Conservation (phyloP, 495 filamentous ascomycete species). For the Echria macrotheca region DNA sequence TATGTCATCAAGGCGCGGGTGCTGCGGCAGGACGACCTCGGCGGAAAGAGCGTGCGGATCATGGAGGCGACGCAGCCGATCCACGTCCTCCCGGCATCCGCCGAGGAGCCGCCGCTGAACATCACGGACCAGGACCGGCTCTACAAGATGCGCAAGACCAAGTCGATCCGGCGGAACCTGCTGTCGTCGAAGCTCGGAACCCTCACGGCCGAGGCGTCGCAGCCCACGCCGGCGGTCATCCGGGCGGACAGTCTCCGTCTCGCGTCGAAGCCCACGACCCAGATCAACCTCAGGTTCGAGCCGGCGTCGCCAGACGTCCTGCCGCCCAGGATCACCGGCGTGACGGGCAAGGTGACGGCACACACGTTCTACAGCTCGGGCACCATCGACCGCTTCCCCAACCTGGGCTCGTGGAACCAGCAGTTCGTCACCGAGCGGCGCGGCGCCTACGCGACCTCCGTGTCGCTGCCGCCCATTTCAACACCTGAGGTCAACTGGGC, state of each 20-base stretch:
- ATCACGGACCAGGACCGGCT: slow-evolving; percentile 52
- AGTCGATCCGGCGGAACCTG: slow-evolving; percentile 70
- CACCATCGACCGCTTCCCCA: slow-evolving; percentile 47
- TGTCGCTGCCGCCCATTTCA: slow-evolving; percentile 59
- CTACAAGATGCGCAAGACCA: slow-evolving; percentile 68
- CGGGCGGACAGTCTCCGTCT: slow-evolving; percentile 36
- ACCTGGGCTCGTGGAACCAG: slow-evolving; percentile 45
- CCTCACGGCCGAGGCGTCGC: slow-evolving; percentile 63
- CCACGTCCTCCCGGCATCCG: slow-evolving; percentile 66
- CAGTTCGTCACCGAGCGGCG: slow-evolving; percentile 46
- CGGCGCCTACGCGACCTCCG: slow-evolving; percentile 59
- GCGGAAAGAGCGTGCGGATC: slow-evolving; percentile 27
- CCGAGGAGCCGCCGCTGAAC: slow-evolving; percentile 73
- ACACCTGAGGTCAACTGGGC: slow-evolving; percentile 64
- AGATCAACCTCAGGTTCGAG: slow-evolving; percentile 66
- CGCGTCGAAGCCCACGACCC: slow-evolving; percentile 54
- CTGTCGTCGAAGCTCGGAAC: slow-evolving; percentile 71
- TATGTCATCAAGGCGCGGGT: slow-evolving; percentile 65
- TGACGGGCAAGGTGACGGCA: slow-evolving; percentile 67
- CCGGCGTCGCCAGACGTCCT: slow-evolving; percentile 51
- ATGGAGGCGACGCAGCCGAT: slow-evolving; percentile 54
- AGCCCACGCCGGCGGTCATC: slow-evolving; percentile 66
- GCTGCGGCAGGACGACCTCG: slow-evolving; percentile 30
- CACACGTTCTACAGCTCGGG: slow-evolving; percentile 64
- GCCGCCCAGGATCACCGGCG: slow-evolving; percentile 62